These are phyloP conservation scores for Primulina eburnea DNA, from an alignment of 257 asterid species.

Conservation along the genomic window DNA sequence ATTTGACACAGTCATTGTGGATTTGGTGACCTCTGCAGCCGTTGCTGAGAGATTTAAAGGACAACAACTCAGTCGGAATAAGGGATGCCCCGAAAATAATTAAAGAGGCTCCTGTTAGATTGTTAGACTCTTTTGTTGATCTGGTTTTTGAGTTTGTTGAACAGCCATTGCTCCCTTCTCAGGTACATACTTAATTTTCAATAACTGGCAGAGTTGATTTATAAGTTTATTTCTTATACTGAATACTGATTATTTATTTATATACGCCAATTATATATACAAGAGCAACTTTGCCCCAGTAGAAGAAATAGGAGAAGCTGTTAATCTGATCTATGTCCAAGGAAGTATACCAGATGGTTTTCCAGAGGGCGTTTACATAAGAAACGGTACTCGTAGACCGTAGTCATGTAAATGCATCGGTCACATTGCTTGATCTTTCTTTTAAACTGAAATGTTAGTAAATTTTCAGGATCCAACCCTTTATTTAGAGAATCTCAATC, in stretches of 20 bases:
- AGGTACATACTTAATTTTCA: constrained; percentile 26
- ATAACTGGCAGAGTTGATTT: no score
- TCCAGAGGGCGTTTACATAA: constrained; percentile 43
- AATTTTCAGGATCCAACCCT: constrained; percentile 45
- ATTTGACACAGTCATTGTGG: not conserved
- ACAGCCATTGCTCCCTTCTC: constrained; percentile 49
- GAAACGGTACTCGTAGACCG: constrained; percentile 33
- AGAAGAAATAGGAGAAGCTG: constrained; percentile 38
- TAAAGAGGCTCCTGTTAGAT: constrained; percentile 18
- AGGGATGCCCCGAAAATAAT: constrained; percentile 6
- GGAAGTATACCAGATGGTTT: constrained; percentile 46
- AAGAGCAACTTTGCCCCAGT: constrained; percentile 47
- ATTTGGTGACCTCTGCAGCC: constrained; percentile 22
- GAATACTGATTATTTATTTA: not conserved
- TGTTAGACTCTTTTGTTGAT: constrained; percentile 38
- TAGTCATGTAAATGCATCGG: no score
- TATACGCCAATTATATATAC: not conserved
- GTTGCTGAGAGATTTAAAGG: constrained; percentile 26
- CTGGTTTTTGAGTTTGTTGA: constrained; percentile 31
- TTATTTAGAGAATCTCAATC: constrained; percentile 44
- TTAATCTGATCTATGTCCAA: constrained; percentile 12
- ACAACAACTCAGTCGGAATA: not conserved
- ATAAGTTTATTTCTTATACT: no score
- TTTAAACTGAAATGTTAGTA: no score
- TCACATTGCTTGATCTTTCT: no score